Conservation (phyloP, 2,329 filamentous ascomycete genomes). For the Blastomyces emzantsi region DNA sequence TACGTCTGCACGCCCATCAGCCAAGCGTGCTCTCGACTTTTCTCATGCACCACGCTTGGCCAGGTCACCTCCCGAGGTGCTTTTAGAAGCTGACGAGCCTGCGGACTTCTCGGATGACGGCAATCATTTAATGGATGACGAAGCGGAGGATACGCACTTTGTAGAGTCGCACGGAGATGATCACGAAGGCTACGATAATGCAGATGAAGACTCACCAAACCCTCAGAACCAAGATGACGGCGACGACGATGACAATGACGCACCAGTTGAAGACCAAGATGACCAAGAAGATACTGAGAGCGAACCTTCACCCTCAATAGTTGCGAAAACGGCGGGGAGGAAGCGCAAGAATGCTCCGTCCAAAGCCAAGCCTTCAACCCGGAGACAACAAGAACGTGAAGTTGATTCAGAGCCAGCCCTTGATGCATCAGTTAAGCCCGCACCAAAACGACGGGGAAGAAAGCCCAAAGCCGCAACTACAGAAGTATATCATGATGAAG, state of each 20-base stretch:
- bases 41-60: slow-evolving; percentile 21
- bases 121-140: slow-evolving; percentile 23
- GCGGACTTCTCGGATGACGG: slow-evolving; percentile 32
- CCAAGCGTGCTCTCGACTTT: slow-evolving; percentile 20
- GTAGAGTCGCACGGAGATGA: slow-evolving; percentile 22
- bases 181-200: slow-evolving; percentile 21
- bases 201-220: slow-evolving; percentile 15
- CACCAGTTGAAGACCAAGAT: neutral
- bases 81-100: slow-evolving; percentile 18
- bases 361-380: neutral
- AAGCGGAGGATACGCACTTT: slow-evolving; percentile 28
- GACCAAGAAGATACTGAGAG: slow-evolving; percentile 13
- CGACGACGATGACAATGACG: slow-evolving; percentile 13
- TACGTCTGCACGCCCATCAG: slow-evolving; percentile 22
- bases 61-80: slow-evolving; percentile 24
- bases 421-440: slow-evolving; percentile 14
- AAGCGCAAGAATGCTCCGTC: slow-evolving; percentile 13
- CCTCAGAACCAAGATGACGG: slow-evolving; percentile 12
- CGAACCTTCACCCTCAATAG: slow-evolving; percentile 12
- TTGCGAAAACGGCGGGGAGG: slow-evolving; percentile 11
- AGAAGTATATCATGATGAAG: slow-evolving; percentile 16
- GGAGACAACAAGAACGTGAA: neutral
- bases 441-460: slow-evolving; percentile 25
- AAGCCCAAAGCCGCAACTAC: slow-evolving; percentile 22
- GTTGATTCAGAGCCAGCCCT: neutral